phyloP scores from a whole-genome alignment of 352 stramenopile species.

The Phytopythium ostracodes region DNA sequence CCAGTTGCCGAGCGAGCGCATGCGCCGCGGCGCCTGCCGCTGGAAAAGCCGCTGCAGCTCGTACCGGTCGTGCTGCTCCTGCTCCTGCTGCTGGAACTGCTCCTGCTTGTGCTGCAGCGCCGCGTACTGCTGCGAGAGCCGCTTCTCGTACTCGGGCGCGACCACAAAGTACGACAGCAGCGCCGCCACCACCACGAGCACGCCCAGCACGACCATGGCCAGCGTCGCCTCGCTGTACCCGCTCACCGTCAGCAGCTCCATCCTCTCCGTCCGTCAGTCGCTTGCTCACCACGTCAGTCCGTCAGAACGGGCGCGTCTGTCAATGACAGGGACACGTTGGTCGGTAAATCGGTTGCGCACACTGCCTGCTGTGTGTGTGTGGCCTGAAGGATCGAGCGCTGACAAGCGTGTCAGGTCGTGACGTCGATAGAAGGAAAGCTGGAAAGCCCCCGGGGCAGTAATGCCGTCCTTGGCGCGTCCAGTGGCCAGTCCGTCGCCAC shows the following conservation, averaged over 20 bases:
- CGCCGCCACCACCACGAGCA: slow-evolving; percentile 51
- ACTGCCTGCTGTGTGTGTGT: too few species aligned
- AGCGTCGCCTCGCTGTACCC: slow-evolving; percentile 49
- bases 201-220: slow-evolving; percentile 43
- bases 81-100: slow-evolving; percentile 17
- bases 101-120: slow-evolving; percentile 23
- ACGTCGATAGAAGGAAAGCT: background rate
- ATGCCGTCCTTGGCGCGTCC: background rate
- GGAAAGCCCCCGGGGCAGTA: background rate
- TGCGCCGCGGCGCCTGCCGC: slow-evolving; percentile 27
- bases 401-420: too few species aligned
- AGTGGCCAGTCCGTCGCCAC: too few species aligned
- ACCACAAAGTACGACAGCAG: slow-evolving; percentile 78
- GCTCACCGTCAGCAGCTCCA: slow-evolving; percentile 15
- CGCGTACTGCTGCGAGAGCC: slow-evolving; percentile 60
- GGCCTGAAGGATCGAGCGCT: too few species aligned
- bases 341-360: too few species aligned
- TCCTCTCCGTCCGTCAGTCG: background rate
- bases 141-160: slow-evolving; percentile 71
- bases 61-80: slow-evolving; percentile 5
- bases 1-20: slow-evolving; percentile 34
- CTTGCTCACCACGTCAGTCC: too few species aligned
- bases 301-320: background rate
- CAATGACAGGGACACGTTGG: background rate
- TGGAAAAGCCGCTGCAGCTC: slow-evolving; percentile 10